A percentile compares a stretch with the other conserved stretches of the same genome.
phyloP scores from a whole-genome alignment of 2,329 filamentous ascomycete genomes.

The Colletotrichum somersetense region DNA sequence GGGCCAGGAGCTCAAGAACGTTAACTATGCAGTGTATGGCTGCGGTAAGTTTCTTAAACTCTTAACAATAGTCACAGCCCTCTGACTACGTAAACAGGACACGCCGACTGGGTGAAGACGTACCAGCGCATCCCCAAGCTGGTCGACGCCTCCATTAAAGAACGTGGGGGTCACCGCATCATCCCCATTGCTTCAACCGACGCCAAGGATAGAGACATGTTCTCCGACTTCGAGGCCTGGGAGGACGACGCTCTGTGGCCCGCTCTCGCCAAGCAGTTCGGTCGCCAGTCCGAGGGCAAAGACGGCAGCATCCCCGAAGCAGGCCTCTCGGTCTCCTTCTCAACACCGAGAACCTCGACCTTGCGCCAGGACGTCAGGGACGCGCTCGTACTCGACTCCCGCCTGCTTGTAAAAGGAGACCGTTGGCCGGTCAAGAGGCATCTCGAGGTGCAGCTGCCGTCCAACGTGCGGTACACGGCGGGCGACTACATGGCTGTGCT shows the following conservation, averaged over 20 bases:
- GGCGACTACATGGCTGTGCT: constrained; percentile 84
- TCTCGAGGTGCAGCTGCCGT: constrained; percentile 76
- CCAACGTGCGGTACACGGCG: constrained; percentile 73
- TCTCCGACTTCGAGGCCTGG: constrained; percentile 76
- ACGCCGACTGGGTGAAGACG: constrained; percentile 69
- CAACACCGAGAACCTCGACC: constrained; percentile 65
- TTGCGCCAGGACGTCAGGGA: constrained; percentile 72
- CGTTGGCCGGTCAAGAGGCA: constrained; percentile 71
- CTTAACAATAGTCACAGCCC: accelerated
- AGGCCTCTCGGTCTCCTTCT: constrained; percentile 63
- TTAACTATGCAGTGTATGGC: constrained; percentile 75
- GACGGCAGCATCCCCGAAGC: constrained; percentile 41
- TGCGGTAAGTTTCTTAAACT: constrained; percentile 57
- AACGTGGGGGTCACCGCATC: constrained; percentile 52
- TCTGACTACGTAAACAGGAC: constrained; percentile 25
- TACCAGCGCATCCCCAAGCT: constrained; percentile 77
- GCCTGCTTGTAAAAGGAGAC: constrained; percentile 59
- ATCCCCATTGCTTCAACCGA: constrained; percentile 66
- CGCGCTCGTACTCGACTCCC: constrained; percentile 67
- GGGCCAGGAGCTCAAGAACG: constrained; percentile 63
- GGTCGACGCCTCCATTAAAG: constrained; percentile 65
- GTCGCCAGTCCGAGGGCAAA: constrained; percentile 60
- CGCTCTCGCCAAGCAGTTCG: constrained; percentile 62
- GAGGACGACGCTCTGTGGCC: constrained; percentile 68
- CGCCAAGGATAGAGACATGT: constrained; percentile 74